phyloP scores from a whole-genome alignment of 2,329 filamentous ascomycete species.

The Myrmaecium sp. region DNA sequence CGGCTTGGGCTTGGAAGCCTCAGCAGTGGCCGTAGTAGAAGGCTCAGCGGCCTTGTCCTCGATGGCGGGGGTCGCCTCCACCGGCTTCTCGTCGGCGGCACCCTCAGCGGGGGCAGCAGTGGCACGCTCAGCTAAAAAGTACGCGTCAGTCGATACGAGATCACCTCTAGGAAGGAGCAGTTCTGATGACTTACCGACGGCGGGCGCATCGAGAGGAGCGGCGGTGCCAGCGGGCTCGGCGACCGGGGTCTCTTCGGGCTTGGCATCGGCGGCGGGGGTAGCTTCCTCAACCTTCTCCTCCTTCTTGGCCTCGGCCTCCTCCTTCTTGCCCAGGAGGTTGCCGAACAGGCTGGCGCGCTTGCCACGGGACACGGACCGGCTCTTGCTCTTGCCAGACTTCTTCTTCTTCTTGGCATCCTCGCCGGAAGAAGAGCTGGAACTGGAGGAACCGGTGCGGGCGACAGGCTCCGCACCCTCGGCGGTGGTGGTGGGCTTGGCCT shows the following conservation, averaged over 20 bases:
- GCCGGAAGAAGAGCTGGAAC: constrained; percentile 21
- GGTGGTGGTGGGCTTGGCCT: constrained; percentile 22
- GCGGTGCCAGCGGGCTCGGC: constrained; percentile 13
- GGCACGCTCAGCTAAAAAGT: no score
- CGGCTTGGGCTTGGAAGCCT: constrained; percentile 38
- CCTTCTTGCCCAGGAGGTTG: constrained; percentile 44
- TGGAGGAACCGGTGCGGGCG: constrained; percentile 22
- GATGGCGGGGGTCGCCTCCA: no score
- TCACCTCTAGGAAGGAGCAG: no score
- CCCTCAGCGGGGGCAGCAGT: constrained; percentile 11
- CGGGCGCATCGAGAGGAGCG: no score
- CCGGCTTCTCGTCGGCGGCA: constrained; percentile 15
- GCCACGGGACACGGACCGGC: constrained; percentile 41
- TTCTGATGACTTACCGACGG: no score
- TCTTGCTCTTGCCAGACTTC: constrained; percentile 35
- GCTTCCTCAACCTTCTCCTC: constrained; percentile 18
- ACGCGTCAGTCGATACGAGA: no score
- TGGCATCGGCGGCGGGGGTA: constrained; percentile 20
- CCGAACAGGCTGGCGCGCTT: constrained; percentile 44
- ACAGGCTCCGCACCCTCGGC: constrained; percentile 9
- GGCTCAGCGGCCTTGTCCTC: constrained; percentile 34
- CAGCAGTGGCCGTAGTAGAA: constrained; percentile 30
- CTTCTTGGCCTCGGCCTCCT: constrained; percentile 25
- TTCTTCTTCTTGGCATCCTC: constrained; percentile 30
- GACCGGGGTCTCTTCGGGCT: constrained; percentile 11